These are phyloP conservation scores for Penicillium daleae DNA, from an alignment of 495 filamentous ascomycete species.

Conservation along the genomic window DNA sequence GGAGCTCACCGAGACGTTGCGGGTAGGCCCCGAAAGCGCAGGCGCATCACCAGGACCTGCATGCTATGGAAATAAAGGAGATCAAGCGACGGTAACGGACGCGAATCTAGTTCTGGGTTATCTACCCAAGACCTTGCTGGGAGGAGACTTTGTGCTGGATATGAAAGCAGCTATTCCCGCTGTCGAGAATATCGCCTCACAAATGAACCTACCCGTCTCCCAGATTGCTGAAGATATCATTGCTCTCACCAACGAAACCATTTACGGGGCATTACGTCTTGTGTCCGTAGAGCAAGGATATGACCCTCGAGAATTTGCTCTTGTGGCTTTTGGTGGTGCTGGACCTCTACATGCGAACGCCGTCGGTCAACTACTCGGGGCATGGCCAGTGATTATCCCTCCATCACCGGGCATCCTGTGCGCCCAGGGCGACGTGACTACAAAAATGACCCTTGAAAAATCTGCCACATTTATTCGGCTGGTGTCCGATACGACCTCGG, in stretches of 20 bases:
- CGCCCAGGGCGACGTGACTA: conserved; percentile 54
- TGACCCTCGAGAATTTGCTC: conserved; percentile 55
- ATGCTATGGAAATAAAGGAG: conserved; percentile 52
- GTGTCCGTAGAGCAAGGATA: conserved; percentile 57
- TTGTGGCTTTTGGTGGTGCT: conserved; percentile 57
- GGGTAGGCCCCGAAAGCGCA: conserved; percentile 55
- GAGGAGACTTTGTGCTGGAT: conserved; percentile 50
- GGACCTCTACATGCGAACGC: conserved; percentile 54
- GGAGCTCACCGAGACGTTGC: conserved; percentile 50
- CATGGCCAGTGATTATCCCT: conserved; percentile 56
- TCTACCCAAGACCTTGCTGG: conserved; percentile 47
- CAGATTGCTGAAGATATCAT: conserved; percentile 54
- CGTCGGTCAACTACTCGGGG: conserved; percentile 51
- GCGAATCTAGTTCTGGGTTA: conserved; percentile 56
- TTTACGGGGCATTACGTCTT: conserved; percentile 54
- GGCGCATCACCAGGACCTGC: conserved; percentile 52
- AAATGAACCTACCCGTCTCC: conserved; percentile 45
- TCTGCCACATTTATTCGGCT: conserved; percentile 47
- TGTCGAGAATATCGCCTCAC: conserved; percentile 44
- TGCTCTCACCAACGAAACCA: conserved; percentile 53
- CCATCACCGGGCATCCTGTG: conserved; percentile 55
- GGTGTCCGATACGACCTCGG: conserved; percentile 33
- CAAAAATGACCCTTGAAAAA: conserved; percentile 50
- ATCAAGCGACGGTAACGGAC: conserved; percentile 52
- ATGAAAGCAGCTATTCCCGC: conserved; percentile 39